Conservation (phyloP, 164 flowering plant species). For the Vitis cinerea region DNA sequence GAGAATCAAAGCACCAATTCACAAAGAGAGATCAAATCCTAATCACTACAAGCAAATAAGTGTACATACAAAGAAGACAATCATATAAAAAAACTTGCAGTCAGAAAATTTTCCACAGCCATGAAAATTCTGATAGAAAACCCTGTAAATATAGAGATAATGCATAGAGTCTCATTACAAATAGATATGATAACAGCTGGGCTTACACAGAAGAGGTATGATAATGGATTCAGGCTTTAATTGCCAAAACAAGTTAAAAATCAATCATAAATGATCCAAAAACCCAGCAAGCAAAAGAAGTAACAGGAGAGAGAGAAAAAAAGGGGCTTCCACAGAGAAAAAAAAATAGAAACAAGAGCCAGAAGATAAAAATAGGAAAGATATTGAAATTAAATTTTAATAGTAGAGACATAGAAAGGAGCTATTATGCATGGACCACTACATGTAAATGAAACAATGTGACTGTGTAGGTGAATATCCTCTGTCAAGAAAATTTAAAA, state of each 20-base stretch:
- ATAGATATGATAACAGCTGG: too few species aligned
- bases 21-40: background rate
- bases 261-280: too few species aligned
- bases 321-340: too few species aligned
- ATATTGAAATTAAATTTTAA: background rate
- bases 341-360: too few species aligned
- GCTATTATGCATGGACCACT: slow-evolving; percentile 30
- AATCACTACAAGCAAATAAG: background rate
- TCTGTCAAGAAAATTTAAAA: slow-evolving; percentile 19
- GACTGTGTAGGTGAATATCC: slow-evolving; percentile 27
- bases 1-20: background rate
- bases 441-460: slow-evolving; percentile 1
- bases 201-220: too few species aligned
- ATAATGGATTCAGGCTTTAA: too few species aligned
- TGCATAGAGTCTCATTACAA: too few species aligned
- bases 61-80: background rate
- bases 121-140: background rate
- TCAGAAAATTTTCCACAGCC: background rate
- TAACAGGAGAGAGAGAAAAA: too few species aligned
- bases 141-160: too few species aligned
- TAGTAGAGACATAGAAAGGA: background rate
- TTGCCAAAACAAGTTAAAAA: too few species aligned
- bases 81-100: background rate
- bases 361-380: too few species aligned
- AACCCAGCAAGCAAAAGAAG: too few species aligned